Base-by-base conservation (phyloP, 257 asterid genomes). In the Solanum lignicaule region DNA sequence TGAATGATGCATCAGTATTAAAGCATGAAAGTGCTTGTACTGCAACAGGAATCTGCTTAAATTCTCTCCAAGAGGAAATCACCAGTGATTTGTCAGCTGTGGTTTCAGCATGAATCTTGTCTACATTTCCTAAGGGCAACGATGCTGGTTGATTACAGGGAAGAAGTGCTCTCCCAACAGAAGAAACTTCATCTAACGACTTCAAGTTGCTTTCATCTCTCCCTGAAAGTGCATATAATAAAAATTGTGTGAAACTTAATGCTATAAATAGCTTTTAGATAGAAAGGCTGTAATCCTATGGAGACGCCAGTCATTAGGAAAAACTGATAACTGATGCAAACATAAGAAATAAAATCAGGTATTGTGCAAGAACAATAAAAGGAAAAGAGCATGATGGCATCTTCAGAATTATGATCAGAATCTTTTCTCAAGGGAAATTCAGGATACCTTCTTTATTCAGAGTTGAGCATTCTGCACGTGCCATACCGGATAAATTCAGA, bases 21-120 rank as follows among this genome's bases (percentile, higher is more conserved):
- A 88, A 87, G 82, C 90, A 79, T 16, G 90, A 88, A 79, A 87
- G 88, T 58, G 87, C 87, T 90, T 90, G 90, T 84, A 88, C 85
- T 60, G 84, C 86, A 27, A 71, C 46, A 46, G 88, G 87, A 72
- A 81, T 48, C 29, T 88, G 86, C 39, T 23, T 68, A 32, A 62
- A 36, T 78, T 66, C 62, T 62, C 23, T 85, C 75, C 62, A 73
- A 69, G 88, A 87, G 69, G 90, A 46, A 87, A 85, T 83, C 79
- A 52, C 71, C 36, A 38, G 73, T 69, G 87, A 90, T 78, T 72
- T 48, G 41, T 69, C 83, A 41, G 85, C 23, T 65, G 74, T 86
- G 65, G 81, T 33, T 76, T 39, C 87, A 46, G 29, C 81, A 66
- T 84, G 71, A 23, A 33, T 87, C 14, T 55, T 84, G 87, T 68